Conservation (phyloP, 139 green algal species). For the Klebsormidium nitens region DNA sequence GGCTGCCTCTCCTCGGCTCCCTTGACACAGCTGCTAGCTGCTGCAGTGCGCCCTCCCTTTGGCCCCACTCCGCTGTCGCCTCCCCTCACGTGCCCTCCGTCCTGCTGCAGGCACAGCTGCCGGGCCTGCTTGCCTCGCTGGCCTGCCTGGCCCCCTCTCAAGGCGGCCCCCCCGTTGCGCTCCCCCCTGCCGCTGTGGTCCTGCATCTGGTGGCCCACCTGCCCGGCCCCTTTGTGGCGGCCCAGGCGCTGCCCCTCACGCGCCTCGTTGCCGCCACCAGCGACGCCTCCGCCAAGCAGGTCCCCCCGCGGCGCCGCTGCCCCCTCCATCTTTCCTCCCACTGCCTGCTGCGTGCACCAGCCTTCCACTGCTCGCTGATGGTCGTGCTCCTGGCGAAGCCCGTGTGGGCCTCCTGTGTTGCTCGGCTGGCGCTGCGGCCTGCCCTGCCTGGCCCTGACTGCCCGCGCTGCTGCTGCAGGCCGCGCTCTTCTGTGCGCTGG, state of each 20-base stretch:
- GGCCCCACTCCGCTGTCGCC: too few relatives aligned
- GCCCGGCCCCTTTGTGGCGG: constrained; percentile 1
- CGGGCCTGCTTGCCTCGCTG: not conserved
- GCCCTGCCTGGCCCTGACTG: too few relatives aligned
- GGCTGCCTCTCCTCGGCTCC: not conserved
- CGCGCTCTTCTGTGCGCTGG: constrained; percentile 1
- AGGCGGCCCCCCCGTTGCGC: too few relatives aligned
- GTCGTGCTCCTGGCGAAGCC: too few relatives aligned
- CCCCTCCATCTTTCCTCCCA: too few relatives aligned
- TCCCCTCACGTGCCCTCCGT: not conserved
- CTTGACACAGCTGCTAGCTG: not conserved
- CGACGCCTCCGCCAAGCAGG: not conserved
- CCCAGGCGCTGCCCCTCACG: constrained; percentile 1
- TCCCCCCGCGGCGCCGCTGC: too few relatives aligned
- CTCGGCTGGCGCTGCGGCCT: too few relatives aligned
- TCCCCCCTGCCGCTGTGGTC: not conserved
- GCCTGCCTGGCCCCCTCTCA: too few relatives aligned
- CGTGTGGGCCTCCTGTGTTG: too few relatives aligned
- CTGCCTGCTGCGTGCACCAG: too few relatives aligned
- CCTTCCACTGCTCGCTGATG: too few relatives aligned
- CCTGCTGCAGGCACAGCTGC: not conserved
- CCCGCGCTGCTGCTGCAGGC: not conserved
- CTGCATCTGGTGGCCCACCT: not conserved
- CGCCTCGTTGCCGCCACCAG: not conserved
- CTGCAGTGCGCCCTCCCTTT: not conserved